These are phyloP conservation scores for Fragaria nilgerrensis DNA, from an alignment of 306 rosid species.

Conservation along the genomic window DNA sequence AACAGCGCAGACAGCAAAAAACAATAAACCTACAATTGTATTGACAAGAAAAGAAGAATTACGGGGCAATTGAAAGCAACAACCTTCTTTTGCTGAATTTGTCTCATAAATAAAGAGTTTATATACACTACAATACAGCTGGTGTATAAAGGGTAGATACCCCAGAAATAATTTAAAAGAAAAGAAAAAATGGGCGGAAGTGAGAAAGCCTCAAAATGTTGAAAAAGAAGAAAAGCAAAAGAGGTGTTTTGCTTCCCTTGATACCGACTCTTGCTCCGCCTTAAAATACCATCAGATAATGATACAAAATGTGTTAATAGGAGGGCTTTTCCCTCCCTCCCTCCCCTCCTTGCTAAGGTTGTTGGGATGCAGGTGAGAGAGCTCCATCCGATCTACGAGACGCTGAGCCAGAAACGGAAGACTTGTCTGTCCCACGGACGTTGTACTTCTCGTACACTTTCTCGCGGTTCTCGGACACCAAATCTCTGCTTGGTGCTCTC, in stretches of 20 bases:
- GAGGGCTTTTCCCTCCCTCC: slow-evolving; percentile 34
- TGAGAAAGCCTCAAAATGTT: slow-evolving; percentile 12
- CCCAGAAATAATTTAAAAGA: slow-evolving; percentile 34
- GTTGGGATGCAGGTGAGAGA: slow-evolving; percentile 51
- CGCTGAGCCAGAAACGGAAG: slow-evolving; percentile 54
- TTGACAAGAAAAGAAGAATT: neutral
- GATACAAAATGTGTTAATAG: slow-evolving; percentile 47
- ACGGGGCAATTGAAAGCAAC: slow-evolving; percentile 9
- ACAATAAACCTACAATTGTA: neutral
- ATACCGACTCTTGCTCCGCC: slow-evolving; percentile 33
- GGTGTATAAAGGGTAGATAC: slow-evolving; percentile 48
- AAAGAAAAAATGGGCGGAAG: slow-evolving; percentile 3
- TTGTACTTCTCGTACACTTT: slow-evolving; percentile 84
- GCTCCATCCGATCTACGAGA: slow-evolving; percentile 47
- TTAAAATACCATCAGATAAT: slow-evolving; percentile 25
- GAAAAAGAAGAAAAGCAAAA: neutral
- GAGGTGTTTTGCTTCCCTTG: slow-evolving; percentile 34
- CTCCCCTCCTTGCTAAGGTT: slow-evolving; percentile 35
- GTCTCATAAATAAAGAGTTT: slow-evolving; percentile 41
- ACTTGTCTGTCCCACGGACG: slow-evolving; percentile 64
- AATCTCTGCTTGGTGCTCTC: slow-evolving; percentile 94
- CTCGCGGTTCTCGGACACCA: slow-evolving; percentile 96
- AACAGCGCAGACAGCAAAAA: neutral
- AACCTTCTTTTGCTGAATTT: slow-evolving; percentile 35
- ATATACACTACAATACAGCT: slow-evolving; percentile 73